Percentiles rank a stretch among this genome's conserved stretches.
Evolutionary conservation across 441 rosid species (phyloP).

Genomic region (Sinapis alba): DNA sequence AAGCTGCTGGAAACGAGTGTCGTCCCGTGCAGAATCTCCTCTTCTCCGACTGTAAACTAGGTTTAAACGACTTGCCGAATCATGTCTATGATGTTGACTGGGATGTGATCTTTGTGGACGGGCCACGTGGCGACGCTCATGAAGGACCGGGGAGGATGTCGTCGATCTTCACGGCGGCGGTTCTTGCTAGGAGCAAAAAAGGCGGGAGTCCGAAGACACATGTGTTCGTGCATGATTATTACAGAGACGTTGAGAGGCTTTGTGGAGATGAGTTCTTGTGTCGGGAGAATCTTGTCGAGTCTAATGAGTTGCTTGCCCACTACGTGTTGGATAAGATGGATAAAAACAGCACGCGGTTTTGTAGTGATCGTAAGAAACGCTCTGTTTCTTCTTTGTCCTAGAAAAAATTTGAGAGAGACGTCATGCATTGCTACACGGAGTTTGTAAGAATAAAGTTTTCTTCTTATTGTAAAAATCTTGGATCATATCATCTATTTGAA

Average conservation of each 20-base stretch:
- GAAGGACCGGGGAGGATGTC: constrained; percentile 84
- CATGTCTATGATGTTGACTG: constrained; percentile 90
- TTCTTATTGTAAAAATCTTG: not conserved
- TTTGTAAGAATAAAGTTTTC: constrained; percentile 4
- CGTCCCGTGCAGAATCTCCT: constrained; percentile 86
- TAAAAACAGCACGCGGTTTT: constrained; percentile 45
- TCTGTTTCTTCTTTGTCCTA: constrained; percentile 32
- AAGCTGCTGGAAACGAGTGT: constrained; percentile 72
- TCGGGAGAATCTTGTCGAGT: constrained; percentile 71
- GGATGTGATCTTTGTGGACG: constrained; percentile 88
- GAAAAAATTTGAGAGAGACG: not conserved
- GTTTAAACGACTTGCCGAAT: constrained; percentile 86
- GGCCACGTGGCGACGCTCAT: constrained; percentile 75
- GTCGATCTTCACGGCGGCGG: constrained; percentile 93
- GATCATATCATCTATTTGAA: not conserved
- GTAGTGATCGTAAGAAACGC: constrained; percentile 34
- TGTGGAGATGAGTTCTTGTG: constrained; percentile 87
- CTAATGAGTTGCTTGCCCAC: constrained; percentile 72
- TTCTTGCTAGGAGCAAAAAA: constrained; percentile 83
- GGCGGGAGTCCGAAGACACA: constrained; percentile 81
- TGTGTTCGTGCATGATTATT: constrained; percentile 81
- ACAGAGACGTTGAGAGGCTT: constrained; percentile 70
- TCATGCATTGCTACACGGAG: not conserved
- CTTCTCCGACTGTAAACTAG: constrained; percentile 86
- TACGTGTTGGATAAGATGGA: constrained; percentile 83